Conservation (phyloP, 1,284 basidiomycete species). For the Grifola frondosa region DNA sequence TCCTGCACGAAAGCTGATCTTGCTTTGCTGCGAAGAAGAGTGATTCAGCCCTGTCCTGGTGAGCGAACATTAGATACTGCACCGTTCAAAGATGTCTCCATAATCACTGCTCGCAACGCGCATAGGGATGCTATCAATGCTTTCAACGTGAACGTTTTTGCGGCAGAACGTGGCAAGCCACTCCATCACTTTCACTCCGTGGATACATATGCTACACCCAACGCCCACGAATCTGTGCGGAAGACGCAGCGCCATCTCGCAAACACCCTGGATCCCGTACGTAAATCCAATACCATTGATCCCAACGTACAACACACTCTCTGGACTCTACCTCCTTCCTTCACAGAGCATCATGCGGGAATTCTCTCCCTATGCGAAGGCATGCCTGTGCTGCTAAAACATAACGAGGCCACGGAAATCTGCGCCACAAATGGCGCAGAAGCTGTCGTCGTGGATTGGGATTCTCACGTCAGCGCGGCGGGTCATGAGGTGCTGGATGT, state of each 20-base stretch:
- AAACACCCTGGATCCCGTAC: neutral
- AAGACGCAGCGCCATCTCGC: neutral
- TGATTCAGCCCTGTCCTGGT: slow-evolving; percentile 16
- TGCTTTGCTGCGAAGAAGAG: slow-evolving; percentile 24
- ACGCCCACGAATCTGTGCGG: neutral
- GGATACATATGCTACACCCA: slow-evolving; percentile 14
- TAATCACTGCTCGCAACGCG: slow-evolving; percentile 31
- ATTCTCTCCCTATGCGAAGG: slow-evolving; percentile 34
- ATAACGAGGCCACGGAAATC: slow-evolving; percentile 37
- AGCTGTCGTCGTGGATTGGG: slow-evolving; percentile 32
- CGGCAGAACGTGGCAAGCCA: slow-evolving; percentile 23
- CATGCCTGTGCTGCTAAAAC: slow-evolving; percentile 37
- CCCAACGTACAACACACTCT: slow-evolving; percentile 22
- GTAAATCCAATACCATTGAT: slow-evolving; percentile 4
- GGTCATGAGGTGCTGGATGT: slow-evolving; percentile 26
- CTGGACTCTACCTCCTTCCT: slow-evolving; percentile 24
- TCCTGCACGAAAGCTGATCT: slow-evolving; percentile 36
- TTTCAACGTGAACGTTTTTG: slow-evolving; percentile 26
- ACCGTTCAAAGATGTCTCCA: slow-evolving; percentile 26
- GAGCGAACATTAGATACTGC: neutral
- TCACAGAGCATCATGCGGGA: slow-evolving; percentile 25
- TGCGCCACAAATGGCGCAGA: slow-evolving; percentile 42
- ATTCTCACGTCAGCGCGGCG: slow-evolving; percentile 4
- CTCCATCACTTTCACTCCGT: slow-evolving; percentile 29
- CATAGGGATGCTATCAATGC: slow-evolving; percentile 33